Conservation (phyloP, 345 rosid genomes). For the Bretschneidera sinensis region DNA sequence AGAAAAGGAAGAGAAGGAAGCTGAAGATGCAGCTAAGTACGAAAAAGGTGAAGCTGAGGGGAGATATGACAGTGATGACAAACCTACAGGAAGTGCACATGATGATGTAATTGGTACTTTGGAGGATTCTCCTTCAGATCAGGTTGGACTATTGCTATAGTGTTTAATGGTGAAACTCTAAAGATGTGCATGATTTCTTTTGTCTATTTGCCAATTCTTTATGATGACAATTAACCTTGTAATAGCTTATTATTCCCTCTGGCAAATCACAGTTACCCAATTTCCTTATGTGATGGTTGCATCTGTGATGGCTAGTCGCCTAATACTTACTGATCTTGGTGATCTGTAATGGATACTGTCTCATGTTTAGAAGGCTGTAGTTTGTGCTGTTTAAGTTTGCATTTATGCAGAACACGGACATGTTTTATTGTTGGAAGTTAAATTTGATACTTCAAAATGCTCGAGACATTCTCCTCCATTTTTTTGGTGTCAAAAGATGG, state of each 20-base stretch:
- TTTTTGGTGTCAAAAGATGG: background rate
- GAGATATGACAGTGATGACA: constrained; percentile 35
- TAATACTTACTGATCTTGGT: background rate
- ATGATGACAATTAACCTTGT: background rate
- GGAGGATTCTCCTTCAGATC: constrained; percentile 47
- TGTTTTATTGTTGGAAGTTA: no score
- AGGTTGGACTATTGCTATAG: constrained; percentile 47
- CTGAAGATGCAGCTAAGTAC: constrained; percentile 49
- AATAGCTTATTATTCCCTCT: background rate
- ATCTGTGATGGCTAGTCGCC: background rate
- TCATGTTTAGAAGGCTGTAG: background rate
- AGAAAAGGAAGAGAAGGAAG: constrained; percentile 78
- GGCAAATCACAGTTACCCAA: background rate
- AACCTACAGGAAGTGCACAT: constrained; percentile 15
- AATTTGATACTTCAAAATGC: background rate
- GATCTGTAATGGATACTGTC: background rate
- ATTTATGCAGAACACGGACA: no score
- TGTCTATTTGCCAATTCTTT: background rate
- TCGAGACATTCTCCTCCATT: background rate
- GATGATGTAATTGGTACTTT: constrained; percentile 45
- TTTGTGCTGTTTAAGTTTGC: background rate
- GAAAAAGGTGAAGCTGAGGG: constrained; percentile 32
- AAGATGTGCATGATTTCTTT: background rate
- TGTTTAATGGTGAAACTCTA: background rate
- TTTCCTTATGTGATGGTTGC: background rate